Conservation (phyloP, 495 filamentous ascomycete genomes). For the Aspergillus cavernicola region DNA sequence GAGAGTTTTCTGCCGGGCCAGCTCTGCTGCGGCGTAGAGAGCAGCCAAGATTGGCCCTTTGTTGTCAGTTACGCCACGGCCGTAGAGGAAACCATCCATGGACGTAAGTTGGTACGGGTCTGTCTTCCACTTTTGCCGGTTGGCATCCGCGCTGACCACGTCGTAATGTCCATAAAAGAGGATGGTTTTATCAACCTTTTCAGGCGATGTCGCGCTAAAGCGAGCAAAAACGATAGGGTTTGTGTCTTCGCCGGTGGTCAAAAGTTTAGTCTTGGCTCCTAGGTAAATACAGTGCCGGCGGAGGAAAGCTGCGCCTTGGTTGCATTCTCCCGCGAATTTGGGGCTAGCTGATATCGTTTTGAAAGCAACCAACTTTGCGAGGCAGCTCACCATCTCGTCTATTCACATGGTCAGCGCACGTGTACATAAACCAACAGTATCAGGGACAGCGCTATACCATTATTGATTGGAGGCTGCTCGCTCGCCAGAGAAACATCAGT, state of each 20-base stretch:
- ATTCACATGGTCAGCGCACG: neutral
- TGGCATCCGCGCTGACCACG: conserved; percentile 88
- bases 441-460: conserved; percentile 39
- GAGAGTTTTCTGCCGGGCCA: conserved; percentile 71
- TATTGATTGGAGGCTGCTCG: conserved; percentile 52
- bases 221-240: conserved; percentile 90
- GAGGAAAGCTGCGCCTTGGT: conserved; percentile 86
- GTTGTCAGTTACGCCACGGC: conserved; percentile 95
- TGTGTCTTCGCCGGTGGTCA: conserved; percentile 66
- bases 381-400: conserved; percentile 78
- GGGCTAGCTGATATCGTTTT: conserved; percentile 84
- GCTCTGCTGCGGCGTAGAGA: conserved; percentile 84
- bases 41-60: conserved; percentile 94
- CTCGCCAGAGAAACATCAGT: conserved; percentile 47
- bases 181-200: conserved; percentile 73
- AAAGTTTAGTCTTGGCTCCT: conserved; percentile 81
- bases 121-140: conserved; percentile 70
- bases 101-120: conserved; percentile 85
- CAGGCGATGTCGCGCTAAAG: conserved; percentile 59
- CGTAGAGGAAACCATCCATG: conserved; percentile 89
- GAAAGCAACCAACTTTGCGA: conserved; percentile 82
- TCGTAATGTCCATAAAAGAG: conserved; percentile 99
- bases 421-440: neutral
- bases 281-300: conserved; percentile 85
- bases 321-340: conserved; percentile 82